Conservation (phyloP, 139 green algal genomes). For the Chlorella sorokiniana region DNA sequence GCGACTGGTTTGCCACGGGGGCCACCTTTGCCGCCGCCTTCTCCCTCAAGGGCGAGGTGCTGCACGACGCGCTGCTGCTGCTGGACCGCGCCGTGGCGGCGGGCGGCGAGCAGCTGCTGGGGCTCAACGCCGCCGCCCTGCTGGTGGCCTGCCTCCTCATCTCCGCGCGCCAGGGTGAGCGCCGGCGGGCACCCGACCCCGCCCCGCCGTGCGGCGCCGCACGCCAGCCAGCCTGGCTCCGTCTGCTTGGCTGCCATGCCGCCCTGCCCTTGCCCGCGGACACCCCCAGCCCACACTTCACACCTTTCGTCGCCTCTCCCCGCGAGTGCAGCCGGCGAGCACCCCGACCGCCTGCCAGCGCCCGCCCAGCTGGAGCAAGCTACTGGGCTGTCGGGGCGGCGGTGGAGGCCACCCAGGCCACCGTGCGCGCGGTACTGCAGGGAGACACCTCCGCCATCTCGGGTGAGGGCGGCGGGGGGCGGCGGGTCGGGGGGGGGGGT, state of each 20-base stretch:
- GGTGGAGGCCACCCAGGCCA: constrained; percentile 28
- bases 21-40: constrained; percentile 33
- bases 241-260: neutral
- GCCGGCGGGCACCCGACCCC: neutral
- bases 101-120: constrained; percentile 24
- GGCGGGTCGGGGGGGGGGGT: too few relatives aligned
- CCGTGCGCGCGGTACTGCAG: constrained; percentile 28
- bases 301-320: neutral
- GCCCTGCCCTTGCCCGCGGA: neutral
- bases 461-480: neutral
- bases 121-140: constrained; percentile 30
- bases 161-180: constrained; percentile 33
- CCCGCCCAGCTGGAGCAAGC: constrained; percentile 19
- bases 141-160: constrained; percentile 40
- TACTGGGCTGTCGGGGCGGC: constrained; percentile 27
- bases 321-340: constrained; percentile 38
- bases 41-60: constrained; percentile 54
- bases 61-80: constrained; percentile 67
- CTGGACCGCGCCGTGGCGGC: constrained; percentile 66
- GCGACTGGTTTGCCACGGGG: constrained; percentile 28
- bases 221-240: neutral
- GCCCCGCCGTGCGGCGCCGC: neutral
- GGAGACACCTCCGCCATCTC: constrained; percentile 42
- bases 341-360: constrained; percentile 36
- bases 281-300: neutral